Evolutionary conservation across 2,329 filamentous ascomycete genomes (phyloP), one percentile per base, ranked within the genome.

Genomic region (Pezicula radicicola): DNA sequence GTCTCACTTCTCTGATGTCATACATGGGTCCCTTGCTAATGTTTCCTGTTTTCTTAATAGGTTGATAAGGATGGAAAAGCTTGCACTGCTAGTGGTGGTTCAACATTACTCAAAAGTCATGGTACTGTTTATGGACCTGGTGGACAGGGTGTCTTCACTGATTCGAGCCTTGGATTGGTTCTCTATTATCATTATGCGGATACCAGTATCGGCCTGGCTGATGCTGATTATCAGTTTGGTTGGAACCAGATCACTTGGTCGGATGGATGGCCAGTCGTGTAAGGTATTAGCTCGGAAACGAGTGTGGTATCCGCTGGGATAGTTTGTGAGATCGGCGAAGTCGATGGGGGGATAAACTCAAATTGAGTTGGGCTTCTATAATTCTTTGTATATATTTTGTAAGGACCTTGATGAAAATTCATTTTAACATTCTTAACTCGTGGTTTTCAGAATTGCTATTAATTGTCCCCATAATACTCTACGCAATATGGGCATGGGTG

Each of bases 181-280:
- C 69, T 86, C 6, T 85, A 85, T 65, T 85, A 86, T 60, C 81
- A 85, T 59, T 85, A 85, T 57, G 73, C 82, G 3, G 70, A 84
- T 56, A 82, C 76, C 0, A 72, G 66, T 1, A 72, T 81, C 55
- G 78, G 79, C 1, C 75, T 79, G 50, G 72, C 65, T 0, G 78
- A 83, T 60, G 68, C 66, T 2, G 56, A 74, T 36, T 74, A 74
- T 46, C 60, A 68, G 25, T 76, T 77, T 59, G 74, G 75, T 6
- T 76, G 73, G 72, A 77, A 77, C 52, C 55, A 49, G 6, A 60
- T 77, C 36, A 65, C 65, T 39, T 77, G 72, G 61, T 70, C 66
- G 9, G 64, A 60, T 39, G 74, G 74, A 10, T 77, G 75, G 75
- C 75, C 75, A 3, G 61, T 66, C 2, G 68, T 75, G 1, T 72